Percentiles rank a stretch among this genome's conserved stretches.
Conservation (phyloP, 2,329 filamentous ascomycete species). For the Hymenoscyphus fraxineus region DNA sequence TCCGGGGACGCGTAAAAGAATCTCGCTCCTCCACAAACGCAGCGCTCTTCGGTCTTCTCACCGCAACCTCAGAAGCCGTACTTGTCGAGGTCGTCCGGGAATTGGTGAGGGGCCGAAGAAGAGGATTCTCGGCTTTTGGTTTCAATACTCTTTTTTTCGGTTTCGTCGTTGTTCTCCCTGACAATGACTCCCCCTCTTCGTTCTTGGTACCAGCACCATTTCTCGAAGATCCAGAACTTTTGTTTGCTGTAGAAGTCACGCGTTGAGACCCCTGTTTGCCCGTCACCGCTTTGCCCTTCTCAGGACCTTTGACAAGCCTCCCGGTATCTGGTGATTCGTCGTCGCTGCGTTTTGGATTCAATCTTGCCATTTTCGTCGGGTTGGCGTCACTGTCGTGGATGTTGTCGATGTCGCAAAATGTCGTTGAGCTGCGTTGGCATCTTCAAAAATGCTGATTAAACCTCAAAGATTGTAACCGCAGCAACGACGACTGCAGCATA, state of each 20-base stretch:
- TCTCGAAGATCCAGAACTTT: neutral
- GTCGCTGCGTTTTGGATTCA: conserved; percentile 13
- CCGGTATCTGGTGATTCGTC: conserved; percentile 19
- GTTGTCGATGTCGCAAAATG: conserved; percentile 6
- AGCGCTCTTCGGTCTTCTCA: neutral
- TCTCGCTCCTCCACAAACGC: neutral
- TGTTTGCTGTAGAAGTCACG: neutral
- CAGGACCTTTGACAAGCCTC: neutral
- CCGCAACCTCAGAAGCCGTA: conserved; percentile 8
- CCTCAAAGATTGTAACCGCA: neutral
- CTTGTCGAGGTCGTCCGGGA: conserved; percentile 6
- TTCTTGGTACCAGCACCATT: conserved; percentile 7
- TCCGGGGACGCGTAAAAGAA: neutral
- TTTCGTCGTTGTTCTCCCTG: conserved; percentile 14
- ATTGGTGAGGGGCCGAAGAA: conserved; percentile 17
- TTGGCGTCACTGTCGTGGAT: neutral
- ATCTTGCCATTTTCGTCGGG: conserved; percentile 8
- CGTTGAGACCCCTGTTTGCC: neutral
- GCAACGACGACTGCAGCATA: too few relatives aligned
- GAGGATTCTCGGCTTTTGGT: conserved; percentile 20
- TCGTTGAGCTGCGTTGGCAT: neutral
- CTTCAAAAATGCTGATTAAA: neutral
- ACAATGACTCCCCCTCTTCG: neutral
- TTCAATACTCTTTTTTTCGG: conserved; percentile 24
- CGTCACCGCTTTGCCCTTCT: neutral